These are phyloP conservation scores for Daphne laureola DNA, from an alignment of 441 rosid genomes.

Conservation along the genomic window DNA sequence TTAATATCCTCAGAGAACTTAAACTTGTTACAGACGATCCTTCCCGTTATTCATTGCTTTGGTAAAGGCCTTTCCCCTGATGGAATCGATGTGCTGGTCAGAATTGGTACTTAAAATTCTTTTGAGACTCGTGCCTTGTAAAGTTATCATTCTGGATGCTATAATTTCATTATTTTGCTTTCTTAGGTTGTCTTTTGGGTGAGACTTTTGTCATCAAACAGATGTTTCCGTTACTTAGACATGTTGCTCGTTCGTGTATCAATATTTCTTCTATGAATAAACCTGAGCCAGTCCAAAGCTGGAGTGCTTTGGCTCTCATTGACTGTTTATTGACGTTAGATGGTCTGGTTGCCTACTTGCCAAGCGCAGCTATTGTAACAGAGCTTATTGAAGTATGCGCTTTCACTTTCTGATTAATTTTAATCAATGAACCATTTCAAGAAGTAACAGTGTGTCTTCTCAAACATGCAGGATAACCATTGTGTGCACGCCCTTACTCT, in stretches of 20 bases:
- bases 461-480: conserved; percentile 51
- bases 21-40: conserved; percentile 54
- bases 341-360: conserved; percentile 61
- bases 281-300: conserved; percentile 85
- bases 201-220: conserved; percentile 63
- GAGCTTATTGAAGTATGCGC: conserved; percentile 72
- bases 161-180: conserved; percentile 20
- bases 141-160: conserved; percentile 19
- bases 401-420: conserved; percentile 12
- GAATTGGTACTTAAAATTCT: conserved; percentile 72
- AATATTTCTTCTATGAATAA: conserved; percentile 48
- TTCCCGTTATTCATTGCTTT: conserved; percentile 86
- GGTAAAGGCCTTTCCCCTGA: conserved; percentile 89
- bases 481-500: conserved; percentile 66
- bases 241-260: conserved; percentile 57
- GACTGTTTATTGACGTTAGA: conserved; percentile 78
- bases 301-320: conserved; percentile 71
- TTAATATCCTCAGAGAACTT: conserved; percentile 15
- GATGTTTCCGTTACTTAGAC: conserved; percentile 85
- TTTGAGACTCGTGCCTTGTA: conserved; percentile 15
- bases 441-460: conserved; percentile 14
- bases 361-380: conserved; percentile 61
- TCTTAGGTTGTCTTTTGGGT: conserved; percentile 85
- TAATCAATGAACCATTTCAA: conserved; percentile 7
- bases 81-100: conserved; percentile 86